Evolutionary conservation across 257 asterid genomes (phyloP).

Genomic region (Anisodus tanguticus): DNA sequence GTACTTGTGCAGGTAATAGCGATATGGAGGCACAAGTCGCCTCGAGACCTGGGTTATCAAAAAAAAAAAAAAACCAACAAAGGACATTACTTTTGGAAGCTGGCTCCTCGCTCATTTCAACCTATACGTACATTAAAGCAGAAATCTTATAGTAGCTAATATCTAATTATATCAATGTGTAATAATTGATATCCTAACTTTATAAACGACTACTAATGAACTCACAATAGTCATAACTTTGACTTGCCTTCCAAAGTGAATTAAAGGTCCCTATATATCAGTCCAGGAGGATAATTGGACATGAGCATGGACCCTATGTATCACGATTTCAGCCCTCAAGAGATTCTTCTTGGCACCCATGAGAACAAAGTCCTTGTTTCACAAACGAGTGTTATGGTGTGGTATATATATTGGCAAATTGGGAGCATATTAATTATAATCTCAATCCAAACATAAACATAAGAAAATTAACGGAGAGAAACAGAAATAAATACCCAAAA

Average conservation of each 20-base stretch:
- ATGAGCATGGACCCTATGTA: no score
- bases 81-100: neutral
- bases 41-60: no score
- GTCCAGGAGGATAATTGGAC: no score
- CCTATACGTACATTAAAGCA: neutral
- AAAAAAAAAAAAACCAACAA: no score
- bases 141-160: neutral
- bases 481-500: neutral
- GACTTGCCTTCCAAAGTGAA: conserved; percentile 26
- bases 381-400: neutral
- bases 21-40: no score
- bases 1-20: no score
- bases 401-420: neutral
- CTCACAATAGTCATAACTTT: conserved; percentile 27
- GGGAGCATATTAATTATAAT: neutral
- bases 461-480: neutral
- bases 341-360: no score
- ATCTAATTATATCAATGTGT: neutral
- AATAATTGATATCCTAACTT: neutral
- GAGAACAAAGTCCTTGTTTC: no score
- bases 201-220: neutral
- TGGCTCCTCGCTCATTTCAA: no score
- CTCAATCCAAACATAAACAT: neutral
- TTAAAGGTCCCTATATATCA: conserved; percentile 2
- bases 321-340: no score